Percentiles rank a stretch among this genome's conserved stretches.
Evolutionary conservation across 192 early-diverging fungal genomes (phyloP).

Genomic region (Phycomyces blakesleeanus): DNA sequence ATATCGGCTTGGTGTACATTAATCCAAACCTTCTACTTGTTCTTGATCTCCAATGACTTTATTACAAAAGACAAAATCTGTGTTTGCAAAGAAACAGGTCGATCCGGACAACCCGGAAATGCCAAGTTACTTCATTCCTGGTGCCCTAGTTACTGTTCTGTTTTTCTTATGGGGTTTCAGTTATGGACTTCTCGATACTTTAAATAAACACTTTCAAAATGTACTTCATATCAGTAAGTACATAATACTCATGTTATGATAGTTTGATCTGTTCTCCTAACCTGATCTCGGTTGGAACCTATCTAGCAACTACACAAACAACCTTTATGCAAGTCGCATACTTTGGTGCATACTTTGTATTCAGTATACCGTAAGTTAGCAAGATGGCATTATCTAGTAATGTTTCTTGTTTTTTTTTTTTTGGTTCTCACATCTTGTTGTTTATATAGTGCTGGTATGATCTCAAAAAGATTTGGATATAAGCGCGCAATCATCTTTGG

Average conservation of each 20-base stretch:
- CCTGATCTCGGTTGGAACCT: neutral
- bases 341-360: constrained; percentile 36
- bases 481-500: constrained; percentile 33
- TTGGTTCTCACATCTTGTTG: too few relatives aligned
- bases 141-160: constrained; percentile 24
- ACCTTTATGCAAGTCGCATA: constrained; percentile 37
- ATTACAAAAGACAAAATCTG: neutral
- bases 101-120: neutral
- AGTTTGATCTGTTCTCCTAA: too few relatives aligned
- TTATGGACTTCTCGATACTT: constrained; percentile 33
- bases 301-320: constrained; percentile 25
- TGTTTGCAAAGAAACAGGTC: neutral
- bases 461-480: constrained; percentile 29
- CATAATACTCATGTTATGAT: neutral
- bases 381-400: neutral
- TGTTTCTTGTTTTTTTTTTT: too few relatives aligned
- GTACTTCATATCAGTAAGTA: constrained; percentile 29
- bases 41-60: neutral
- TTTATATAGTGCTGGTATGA: constrained; percentile 22
- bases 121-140: constrained; percentile 26
- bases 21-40: too few relatives aligned
- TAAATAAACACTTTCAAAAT: constrained; percentile 36
- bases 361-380: constrained; percentile 30
- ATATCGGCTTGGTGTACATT: too few relatives aligned
- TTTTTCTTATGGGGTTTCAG: constrained; percentile 41